Percentiles rank a stretch among this genome's conserved stretches.
phyloP scores from a whole-genome alignment of 2,329 filamentous ascomycete genomes.

The Talaromyces sp. region DNA sequence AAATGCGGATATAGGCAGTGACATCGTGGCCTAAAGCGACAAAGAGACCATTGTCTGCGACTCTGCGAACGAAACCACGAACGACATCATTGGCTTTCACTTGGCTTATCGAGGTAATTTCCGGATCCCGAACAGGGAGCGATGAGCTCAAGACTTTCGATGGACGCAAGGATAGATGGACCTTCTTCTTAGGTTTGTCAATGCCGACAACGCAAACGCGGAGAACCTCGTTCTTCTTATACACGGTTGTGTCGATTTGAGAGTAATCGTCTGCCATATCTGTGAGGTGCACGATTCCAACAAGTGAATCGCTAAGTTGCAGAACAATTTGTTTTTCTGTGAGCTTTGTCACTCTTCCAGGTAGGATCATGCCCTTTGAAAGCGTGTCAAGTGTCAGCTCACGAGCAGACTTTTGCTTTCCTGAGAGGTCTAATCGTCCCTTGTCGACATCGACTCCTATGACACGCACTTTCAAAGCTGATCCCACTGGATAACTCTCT shows the following conservation, averaged over 20 bases:
- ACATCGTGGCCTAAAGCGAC: conserved; percentile 76
- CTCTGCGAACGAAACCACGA: conserved; percentile 86
- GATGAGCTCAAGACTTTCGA: conserved; percentile 87
- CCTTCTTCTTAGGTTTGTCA: conserved; percentile 76
- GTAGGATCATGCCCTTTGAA: conserved; percentile 73
- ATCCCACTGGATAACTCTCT: conserved; percentile 83
- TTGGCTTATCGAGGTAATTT: conserved; percentile 67
- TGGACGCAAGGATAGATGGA: conserved; percentile 75
- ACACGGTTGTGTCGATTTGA: conserved; percentile 67
- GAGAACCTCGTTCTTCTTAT: conserved; percentile 79
- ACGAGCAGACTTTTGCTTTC: conserved; percentile 55
- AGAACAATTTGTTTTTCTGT: conserved; percentile 79
- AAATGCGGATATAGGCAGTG: conserved; percentile 76
- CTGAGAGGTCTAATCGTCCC: conserved; percentile 78
- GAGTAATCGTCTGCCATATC: conserved; percentile 85
- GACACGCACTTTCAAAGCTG: conserved; percentile 75
- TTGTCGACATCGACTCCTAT: conserved; percentile 66
- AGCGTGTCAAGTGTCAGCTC: conserved; percentile 66
- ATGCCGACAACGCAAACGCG: conserved; percentile 79
- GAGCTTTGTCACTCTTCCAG: conserved; percentile 78
- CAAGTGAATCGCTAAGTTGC: conserved; percentile 74
- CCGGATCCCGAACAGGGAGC: conserved; percentile 71
- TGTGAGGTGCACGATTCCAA: conserved; percentile 73
- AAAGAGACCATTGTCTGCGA: conserved; percentile 85
- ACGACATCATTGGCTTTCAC: conserved; percentile 72